Evolutionary conservation across 75 land plant species (phyloP), one percentile per base, ranked within the genome.

Genomic region (Azolla pinnata): DNA sequence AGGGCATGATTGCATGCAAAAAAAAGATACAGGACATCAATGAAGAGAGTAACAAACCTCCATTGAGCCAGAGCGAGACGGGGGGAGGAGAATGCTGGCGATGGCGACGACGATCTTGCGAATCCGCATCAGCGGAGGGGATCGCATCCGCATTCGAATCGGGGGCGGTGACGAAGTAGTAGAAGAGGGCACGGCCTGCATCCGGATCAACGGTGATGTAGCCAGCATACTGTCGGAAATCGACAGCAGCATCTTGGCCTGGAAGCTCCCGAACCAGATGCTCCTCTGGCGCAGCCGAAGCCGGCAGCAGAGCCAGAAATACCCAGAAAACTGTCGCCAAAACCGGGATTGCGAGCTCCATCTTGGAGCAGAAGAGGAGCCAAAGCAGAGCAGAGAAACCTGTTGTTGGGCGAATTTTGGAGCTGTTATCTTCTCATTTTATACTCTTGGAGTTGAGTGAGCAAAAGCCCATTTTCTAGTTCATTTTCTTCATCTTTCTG

Each of bases 161-260:
- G 46, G 61, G 53, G 2, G 68, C 73, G 54, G 59, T 62, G 28
- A 46, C 56, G 42, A 66, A 65, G 54, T 67, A 69, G 56, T 75
- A 69, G 49, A 73, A 78, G 31, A 79, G 54, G 10, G 81, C 77
- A 12, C 81, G 61, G 7, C 66, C 81, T 4, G 66, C 67, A 1
- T 17, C 35, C 2, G 34, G 56, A 59, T 66, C 35, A 28, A 79
- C 73, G 9, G 77, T 73, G n/a, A 79, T 67, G 33, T 79, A 72
- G 33, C 81, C 81, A 17, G 77, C 68, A 33, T 73, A 79, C 65
- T 79, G 81, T 50, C 52, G 21, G 63, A 79, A 74, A 1, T 59
- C 32, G 8, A 79, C 68, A 0, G 33, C 47, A 16, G 81, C 78
- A n/a, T n/a, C n/a, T 54, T 79, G 81, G 2, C 81, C 81, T 0